A percentile compares a stretch with the other conserved stretches of the same genome.
Evolutionary conservation across 2,329 filamentous ascomycete genomes (phyloP).

Genomic region (Aspergillus sp.): DNA sequence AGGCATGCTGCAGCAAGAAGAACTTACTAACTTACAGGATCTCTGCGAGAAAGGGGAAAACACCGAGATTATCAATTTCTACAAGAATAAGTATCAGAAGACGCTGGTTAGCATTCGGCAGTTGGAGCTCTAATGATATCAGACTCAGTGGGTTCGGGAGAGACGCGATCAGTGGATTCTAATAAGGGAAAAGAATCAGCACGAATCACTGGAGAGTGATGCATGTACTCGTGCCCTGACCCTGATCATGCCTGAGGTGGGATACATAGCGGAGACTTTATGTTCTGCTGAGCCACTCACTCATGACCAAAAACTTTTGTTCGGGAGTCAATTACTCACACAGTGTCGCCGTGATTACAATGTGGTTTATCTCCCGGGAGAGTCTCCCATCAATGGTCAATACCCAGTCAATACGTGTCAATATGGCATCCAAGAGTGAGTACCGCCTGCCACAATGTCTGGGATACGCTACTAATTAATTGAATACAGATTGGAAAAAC

Average conservation of each 20-base stretch:
- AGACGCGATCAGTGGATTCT: constrained; percentile 17
- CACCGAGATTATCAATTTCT: not conserved
- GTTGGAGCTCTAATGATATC: constrained; percentile 14
- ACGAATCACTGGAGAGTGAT: constrained; percentile 1
- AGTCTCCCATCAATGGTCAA: constrained; percentile 12
- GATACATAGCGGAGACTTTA: constrained; percentile 14
- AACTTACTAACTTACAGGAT: too few relatives aligned
- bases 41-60: not conserved
- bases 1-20: too few relatives aligned
- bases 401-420: constrained; percentile 10
- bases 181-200: constrained; percentile 14
- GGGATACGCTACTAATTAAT: too few relatives aligned
- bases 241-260: constrained; percentile 20
- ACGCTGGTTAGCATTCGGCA: constrained; percentile 10
- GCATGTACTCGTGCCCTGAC: constrained; percentile 15
- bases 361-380: constrained; percentile 18
- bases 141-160: constrained; percentile 17
- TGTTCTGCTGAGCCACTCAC: constrained; percentile 10
- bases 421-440: not conserved
- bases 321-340: constrained; percentile 11
- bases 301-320: constrained; percentile 17
- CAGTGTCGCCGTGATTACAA: constrained; percentile 11
- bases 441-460: too few relatives aligned
- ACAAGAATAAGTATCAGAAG: constrained; percentile 18
- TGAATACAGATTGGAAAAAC: too few relatives aligned